These are phyloP conservation scores for Fusarium stilboides DNA, from an alignment of 2,329 filamentous ascomycete genomes.

Conservation along the genomic window DNA sequence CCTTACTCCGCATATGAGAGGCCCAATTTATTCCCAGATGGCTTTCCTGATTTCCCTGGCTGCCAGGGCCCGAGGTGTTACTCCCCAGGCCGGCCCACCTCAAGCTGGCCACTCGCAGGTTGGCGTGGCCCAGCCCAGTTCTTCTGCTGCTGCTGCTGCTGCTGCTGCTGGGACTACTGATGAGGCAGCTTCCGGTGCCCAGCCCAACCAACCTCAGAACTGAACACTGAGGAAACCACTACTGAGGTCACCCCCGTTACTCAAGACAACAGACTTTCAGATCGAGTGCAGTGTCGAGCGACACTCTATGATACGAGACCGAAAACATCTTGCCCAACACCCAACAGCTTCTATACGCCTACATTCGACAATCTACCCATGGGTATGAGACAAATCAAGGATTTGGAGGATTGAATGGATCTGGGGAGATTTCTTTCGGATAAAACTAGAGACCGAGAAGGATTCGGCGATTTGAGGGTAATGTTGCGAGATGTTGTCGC, in stretches of 20 bases:
- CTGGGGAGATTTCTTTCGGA: not conserved
- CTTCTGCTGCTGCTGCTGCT: too few species aligned
- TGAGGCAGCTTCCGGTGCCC: not conserved
- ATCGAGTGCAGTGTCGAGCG: not conserved
- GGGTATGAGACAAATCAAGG: not conserved
- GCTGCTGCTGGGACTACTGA: not conserved
- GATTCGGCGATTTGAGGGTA: not conserved
- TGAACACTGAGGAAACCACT: not conserved
- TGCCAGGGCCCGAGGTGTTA: too few species aligned
- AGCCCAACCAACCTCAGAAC: too few species aligned
- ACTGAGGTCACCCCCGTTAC: not conserved
- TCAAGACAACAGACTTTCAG: not conserved
- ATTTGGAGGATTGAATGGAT: not conserved
- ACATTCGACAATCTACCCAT: not conserved
- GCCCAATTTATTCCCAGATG: too few species aligned
- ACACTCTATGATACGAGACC: not conserved
- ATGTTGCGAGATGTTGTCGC: not conserved
- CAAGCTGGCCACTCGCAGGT: too few species aligned
- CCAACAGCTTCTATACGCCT: not conserved
- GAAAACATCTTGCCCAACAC: not conserved
- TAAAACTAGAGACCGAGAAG: not conserved
- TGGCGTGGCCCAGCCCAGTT: too few species aligned
- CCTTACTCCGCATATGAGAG: too few species aligned
- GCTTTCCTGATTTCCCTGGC: too few species aligned
- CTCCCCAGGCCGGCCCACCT: too few species aligned